phyloP scores from a whole-genome alignment of 2,329 filamentous ascomycete species.

The Colletotrichum truncatum region DNA sequence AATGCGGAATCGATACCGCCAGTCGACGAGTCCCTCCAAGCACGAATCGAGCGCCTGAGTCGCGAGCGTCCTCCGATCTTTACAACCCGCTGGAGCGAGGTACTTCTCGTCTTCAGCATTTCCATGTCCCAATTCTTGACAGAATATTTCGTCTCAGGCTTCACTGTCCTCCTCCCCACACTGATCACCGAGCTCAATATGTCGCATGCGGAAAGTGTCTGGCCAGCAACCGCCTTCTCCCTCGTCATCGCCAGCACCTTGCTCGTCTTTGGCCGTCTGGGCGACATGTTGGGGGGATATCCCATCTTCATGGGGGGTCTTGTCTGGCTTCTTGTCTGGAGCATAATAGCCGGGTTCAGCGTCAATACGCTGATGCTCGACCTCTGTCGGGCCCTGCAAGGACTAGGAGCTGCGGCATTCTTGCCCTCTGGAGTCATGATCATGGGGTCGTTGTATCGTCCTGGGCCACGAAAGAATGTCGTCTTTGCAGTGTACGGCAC shows the following conservation, averaged over 20 bases:
- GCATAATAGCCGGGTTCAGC: slow-evolving; percentile 4
- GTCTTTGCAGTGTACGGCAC: slow-evolving; percentile 1
- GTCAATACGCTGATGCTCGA: not conserved
- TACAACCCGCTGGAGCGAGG: not conserved
- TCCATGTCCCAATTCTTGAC: slow-evolving; percentile 12
- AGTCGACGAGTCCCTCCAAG: not conserved
- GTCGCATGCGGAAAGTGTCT: not conserved
- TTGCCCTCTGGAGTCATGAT: not conserved
- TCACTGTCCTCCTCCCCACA: not conserved
- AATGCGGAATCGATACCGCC: not conserved
- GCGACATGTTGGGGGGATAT: not conserved
- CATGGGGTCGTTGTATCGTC: not conserved
- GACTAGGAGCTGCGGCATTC: slow-evolving; percentile 1
- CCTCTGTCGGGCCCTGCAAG: slow-evolving; percentile 3
- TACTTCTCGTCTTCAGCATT: slow-evolving; percentile 3
- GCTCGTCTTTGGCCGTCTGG: not conserved
- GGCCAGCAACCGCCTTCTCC: slow-evolving; percentile 7
- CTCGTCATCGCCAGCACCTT: not conserved
- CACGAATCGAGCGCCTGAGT: not conserved
- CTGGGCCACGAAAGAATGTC: not conserved
- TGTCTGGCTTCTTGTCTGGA: not conserved
- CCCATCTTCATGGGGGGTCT: not conserved
- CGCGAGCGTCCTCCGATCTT: not conserved
- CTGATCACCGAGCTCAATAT: not conserved
- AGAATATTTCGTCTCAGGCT: slow-evolving; percentile 3